These are phyloP conservation scores for Colletotrichum lentis DNA, from an alignment of 2,329 filamentous ascomycete species.

Conservation along the genomic window DNA sequence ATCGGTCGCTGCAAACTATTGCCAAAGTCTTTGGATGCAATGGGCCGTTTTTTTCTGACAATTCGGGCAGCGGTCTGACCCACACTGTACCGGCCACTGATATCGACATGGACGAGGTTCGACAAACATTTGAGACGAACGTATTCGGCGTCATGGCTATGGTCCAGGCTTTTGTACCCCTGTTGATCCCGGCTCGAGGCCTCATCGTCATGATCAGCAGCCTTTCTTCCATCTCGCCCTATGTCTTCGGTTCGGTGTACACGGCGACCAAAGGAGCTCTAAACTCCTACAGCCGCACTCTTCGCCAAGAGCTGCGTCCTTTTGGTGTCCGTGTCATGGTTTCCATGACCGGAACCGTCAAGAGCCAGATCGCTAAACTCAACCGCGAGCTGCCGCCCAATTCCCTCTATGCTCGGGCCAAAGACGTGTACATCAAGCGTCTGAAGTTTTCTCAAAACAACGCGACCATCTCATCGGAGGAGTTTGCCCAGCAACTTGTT, in stretches of 20 bases:
- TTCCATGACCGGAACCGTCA: slow-evolving; percentile 62
- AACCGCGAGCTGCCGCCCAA: slow-evolving; percentile 53
- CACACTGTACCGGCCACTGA: slow-evolving; percentile 62
- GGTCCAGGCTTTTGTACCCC: slow-evolving; percentile 58
- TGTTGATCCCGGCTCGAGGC: slow-evolving; percentile 59
- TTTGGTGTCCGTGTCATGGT: slow-evolving; percentile 66
- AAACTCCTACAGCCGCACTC: slow-evolving; percentile 60
- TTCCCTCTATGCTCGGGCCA: slow-evolving; percentile 58
- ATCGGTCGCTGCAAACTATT: too few species aligned
- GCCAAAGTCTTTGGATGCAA: neutral
- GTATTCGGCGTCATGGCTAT: slow-evolving; percentile 67
- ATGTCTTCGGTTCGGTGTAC: slow-evolving; percentile 63
- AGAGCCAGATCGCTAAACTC: slow-evolving; percentile 57
- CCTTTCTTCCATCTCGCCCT: slow-evolving; percentile 58
- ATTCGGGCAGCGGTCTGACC: slow-evolving; percentile 55
- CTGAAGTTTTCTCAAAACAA: slow-evolving; percentile 60
- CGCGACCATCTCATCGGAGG: slow-evolving; percentile 54
- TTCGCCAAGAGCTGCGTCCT: slow-evolving; percentile 62
- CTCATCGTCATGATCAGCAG: slow-evolving; percentile 66
- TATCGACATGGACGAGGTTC: slow-evolving; percentile 61
- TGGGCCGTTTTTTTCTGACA: neutral
- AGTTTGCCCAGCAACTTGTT: slow-evolving; percentile 56
- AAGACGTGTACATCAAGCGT: slow-evolving; percentile 56
- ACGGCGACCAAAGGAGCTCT: slow-evolving; percentile 65
- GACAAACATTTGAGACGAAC: slow-evolving; percentile 64